Conservation (phyloP, 169 alveolate genomes). For the Condylostoma magnum region DNA sequence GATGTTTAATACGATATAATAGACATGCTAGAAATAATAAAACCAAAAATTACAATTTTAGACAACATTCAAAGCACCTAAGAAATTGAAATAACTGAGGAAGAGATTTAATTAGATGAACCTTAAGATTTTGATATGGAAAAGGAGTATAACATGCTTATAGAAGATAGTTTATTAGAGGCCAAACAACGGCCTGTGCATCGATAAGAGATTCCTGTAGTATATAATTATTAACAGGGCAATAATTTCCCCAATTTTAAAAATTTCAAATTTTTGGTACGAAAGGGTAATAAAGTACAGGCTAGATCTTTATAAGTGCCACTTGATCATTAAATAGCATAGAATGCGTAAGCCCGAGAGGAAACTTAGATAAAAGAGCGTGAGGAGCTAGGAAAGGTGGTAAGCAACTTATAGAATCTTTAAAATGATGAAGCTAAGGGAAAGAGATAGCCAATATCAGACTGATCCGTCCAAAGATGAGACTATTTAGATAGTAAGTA, state of each 20-base stretch:
- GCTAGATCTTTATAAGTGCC: background rate
- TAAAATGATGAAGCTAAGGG: too few relatives aligned
- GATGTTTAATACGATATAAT: conserved; percentile 1
- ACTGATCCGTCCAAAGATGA: too few relatives aligned
- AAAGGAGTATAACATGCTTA: background rate
- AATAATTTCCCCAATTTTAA: background rate
- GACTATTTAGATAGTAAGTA: too few relatives aligned
- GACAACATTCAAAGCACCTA: background rate
- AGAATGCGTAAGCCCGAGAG: background rate
- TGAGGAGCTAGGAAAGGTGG: conserved; percentile 12
- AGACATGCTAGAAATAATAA: conserved; percentile 19
- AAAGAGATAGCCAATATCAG: too few relatives aligned
- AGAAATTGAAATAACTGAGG: background rate
- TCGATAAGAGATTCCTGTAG: conserved; percentile 8
- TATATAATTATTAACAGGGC: too few relatives aligned
- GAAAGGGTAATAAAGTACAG: conserved; percentile 20
- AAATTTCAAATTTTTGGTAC: background rate
- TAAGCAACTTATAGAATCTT: too few relatives aligned
- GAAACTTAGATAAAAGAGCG: background rate
- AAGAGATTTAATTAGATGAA: background rate
- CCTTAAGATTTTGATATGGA: conserved; percentile 19
- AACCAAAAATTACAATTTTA: background rate
- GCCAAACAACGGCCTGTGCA: background rate
- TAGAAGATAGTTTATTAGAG: background rate
- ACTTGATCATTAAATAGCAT: background rate